Conservation (phyloP, 352 stramenopile genomes). For the Phytophthora pistaciae region DNA sequence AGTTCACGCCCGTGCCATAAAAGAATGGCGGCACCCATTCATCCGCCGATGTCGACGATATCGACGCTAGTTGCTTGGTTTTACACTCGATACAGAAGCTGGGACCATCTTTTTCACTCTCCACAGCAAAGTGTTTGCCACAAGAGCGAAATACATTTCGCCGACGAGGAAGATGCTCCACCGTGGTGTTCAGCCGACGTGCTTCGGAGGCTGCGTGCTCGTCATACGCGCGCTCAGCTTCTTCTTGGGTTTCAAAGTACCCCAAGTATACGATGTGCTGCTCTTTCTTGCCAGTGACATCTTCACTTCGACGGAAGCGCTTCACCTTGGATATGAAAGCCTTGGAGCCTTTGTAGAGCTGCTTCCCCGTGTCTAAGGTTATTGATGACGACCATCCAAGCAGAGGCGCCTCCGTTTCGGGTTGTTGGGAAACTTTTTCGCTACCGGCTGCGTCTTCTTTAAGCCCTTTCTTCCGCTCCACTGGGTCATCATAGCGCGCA, state of each 20-base stretch:
- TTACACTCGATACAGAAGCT: constrained; percentile 87
- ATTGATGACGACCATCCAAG: constrained; percentile 80
- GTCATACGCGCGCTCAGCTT: constrained; percentile 81
- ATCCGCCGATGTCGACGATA: constrained; percentile 28
- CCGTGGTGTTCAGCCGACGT: constrained; percentile 70
- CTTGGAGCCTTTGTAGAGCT: constrained; percentile 78
- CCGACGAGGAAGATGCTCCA: constrained; percentile 57
- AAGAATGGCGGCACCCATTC: constrained; percentile 79
- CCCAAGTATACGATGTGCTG: constrained; percentile 75
- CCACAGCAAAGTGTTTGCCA: constrained; percentile 83
- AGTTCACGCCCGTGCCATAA: constrained; percentile 68
- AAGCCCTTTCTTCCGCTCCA: background rate
- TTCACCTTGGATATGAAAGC: constrained; percentile 79
- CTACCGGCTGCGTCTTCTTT: background rate
- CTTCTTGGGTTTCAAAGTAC: constrained; percentile 69
- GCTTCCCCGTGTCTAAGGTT: constrained; percentile 66
- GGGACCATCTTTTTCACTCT: constrained; percentile 72
- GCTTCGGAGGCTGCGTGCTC: constrained; percentile 67
- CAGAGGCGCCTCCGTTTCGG: constrained; percentile 30
- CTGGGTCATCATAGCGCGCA: constrained; percentile 42
- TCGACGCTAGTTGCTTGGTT: constrained; percentile 55
- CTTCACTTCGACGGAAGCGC: constrained; percentile 70
- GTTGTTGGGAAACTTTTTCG: background rate
- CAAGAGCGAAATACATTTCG: constrained; percentile 81
- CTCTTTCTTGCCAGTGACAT: constrained; percentile 62